Base-by-base conservation (phyloP, 2,329 filamentous ascomycete species). In the Hirsutella thompsonii region DNA sequence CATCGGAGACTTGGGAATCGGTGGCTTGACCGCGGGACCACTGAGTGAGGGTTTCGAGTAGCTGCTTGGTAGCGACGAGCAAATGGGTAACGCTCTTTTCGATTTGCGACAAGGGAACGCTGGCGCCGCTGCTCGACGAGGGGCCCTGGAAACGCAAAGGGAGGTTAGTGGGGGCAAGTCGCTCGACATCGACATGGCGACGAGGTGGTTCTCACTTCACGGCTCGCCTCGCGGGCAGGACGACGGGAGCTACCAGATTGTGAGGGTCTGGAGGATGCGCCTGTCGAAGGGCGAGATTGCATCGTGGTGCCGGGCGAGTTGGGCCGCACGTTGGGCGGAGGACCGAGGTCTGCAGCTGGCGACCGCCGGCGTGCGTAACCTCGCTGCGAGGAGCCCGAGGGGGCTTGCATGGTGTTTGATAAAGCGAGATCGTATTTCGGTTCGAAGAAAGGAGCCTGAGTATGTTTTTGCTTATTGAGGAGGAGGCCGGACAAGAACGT, bases 51-150 rank as follows among this genome's bases (percentile, higher is more conserved):
- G 90, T 98, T 67, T 98, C 92, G 46, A 98, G 81, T 2, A 98
- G 79, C 63, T 96, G 89, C 61, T 98, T 98, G 28, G 92, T 98
- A 29, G 92, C 92, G 49, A 98, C 90, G 29, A 98, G 79, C 36
- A 98, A 82, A 59, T 98, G 92, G 10, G 90, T 95, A 48, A 98
- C 92, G 59, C 89, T 95, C 69, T 95, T 96, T 68, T 98, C 92
- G 63, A 98, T 98, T 62, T 94, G 90, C 40, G 90, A 95, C 50
- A 98, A 74, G 51, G 74, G 74, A 55, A 76, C 86, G 70, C 69
- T 85, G 69, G 68, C 79, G 68, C 62, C 78, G 69, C 59, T 55
- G 40, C 81, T 83, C 55, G 66, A 65, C 42, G 57, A 56, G 11
- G 23, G 23, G 23, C 23, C 23, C 55, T 63, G 53, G 53, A 50